A percentile compares a stretch with the other conserved stretches of the same genome.
Conservation (phyloP, 2,329 filamentous ascomycete species). For the Setomelanomma holmii region DNA sequence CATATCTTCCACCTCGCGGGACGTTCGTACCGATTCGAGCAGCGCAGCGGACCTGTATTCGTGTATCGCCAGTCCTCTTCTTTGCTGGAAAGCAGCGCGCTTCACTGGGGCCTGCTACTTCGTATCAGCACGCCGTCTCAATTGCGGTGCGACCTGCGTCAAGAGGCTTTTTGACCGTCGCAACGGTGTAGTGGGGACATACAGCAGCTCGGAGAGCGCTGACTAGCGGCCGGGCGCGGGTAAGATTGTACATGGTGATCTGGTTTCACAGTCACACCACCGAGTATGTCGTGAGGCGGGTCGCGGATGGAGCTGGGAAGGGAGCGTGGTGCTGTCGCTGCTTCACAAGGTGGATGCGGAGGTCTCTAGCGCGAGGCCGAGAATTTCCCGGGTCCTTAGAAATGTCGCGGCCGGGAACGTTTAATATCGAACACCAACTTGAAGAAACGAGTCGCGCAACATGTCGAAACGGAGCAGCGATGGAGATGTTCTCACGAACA, state of each 20-base stretch:
- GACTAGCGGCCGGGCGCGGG: constrained; percentile 76
- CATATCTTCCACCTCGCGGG: constrained; percentile 12
- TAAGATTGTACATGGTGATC: constrained; percentile 83
- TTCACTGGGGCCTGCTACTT: constrained; percentile 63
- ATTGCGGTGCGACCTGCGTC: constrained; percentile 37
- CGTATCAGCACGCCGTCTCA: constrained; percentile 31
- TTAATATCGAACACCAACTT: constrained; percentile 6
- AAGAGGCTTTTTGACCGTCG: constrained; percentile 37
- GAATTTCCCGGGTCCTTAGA: constrained; percentile 37
- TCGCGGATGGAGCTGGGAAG: constrained; percentile 32
- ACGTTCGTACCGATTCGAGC: constrained; percentile 67
- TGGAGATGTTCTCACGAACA: constrained; percentile 63
- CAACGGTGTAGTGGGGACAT: constrained; percentile 44
- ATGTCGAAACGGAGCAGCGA: constrained; percentile 50
- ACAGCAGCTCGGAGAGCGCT: constrained; percentile 82
- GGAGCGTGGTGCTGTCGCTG: constrained; percentile 31
- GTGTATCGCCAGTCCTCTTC: constrained; percentile 92
- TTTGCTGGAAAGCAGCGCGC: constrained; percentile 73
- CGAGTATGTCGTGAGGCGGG: constrained; percentile 16
- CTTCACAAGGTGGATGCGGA: constrained; percentile 38
- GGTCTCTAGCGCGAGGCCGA: constrained; percentile 41
- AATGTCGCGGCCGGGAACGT: constrained; percentile 36
- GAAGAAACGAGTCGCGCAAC: constrained; percentile 13
- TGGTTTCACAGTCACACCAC: constrained; percentile 39
- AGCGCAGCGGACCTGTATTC: constrained; percentile 97